Evolutionary conservation across 2,329 filamentous ascomycete genomes (phyloP), one percentile per base, ranked within the genome.

Genomic region (Sporothrix luriei): DNA sequence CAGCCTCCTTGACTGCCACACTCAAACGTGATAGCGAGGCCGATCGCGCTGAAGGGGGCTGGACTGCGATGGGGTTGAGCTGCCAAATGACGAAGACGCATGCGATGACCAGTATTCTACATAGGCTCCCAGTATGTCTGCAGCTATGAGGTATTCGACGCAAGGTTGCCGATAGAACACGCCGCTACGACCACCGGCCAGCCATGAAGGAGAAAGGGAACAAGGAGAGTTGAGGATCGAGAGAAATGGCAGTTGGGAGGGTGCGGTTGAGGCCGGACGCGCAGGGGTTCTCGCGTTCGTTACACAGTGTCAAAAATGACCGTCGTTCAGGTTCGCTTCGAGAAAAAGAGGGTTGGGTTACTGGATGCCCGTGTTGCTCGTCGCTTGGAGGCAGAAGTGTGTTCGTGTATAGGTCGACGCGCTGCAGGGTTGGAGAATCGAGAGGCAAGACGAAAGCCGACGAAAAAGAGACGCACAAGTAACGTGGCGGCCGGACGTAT

Each of bases 71-170:
- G 86, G 83, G 57, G 79, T 78, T 46, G 86, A 52, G n/a, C 46
- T 83, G 75, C 83, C 87, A 71, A 86, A 81, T 68, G 87, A 79
- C 74, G 87, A 86, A 75, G 88, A 88, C 79, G 94, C 91, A 82
- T 91, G 90, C 79, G 92, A 89, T 77, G 93, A 95, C 79, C 79
- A 97, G 88, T 80, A 97, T 92, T 83, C 95, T 97, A 84, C 97
- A 85, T 77, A 94, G 97, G 89, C 97, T 97, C 94, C 97, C 97
- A 82, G 3, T 86, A 91, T 84, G 43, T 33, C 81, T 80, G 76
- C 77, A 29, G 52, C 43, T 51, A 46, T n/a, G 16, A 64, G 40
- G 40, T 43, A 4, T 3, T 16, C 43, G 61, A 43, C 33, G 24
- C 26, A 16, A 4, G n/a, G 43, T 81, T 80, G 76, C 77, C 40